Conservation (phyloP, 1,284 basidiomycete species). For the Ganoderma sinense region DNA sequence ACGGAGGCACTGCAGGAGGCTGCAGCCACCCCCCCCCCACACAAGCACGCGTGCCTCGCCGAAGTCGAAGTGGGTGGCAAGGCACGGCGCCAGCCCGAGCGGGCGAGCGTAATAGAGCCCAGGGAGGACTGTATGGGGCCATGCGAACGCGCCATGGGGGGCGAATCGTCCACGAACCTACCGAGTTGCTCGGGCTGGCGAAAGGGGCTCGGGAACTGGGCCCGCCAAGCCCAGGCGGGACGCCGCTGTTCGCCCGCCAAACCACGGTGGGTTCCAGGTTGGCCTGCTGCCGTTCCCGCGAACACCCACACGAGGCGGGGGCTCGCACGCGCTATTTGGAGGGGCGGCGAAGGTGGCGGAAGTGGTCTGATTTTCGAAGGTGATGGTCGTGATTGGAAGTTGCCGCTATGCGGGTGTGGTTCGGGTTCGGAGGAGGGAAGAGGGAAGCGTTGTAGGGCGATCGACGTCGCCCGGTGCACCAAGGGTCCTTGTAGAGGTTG, state of each 20-base stretch:
- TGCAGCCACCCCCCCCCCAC: not conserved
- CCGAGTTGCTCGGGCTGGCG: not conserved
- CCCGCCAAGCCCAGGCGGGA: not conserved
- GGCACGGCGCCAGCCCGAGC: not conserved
- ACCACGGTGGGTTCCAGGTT: not conserved
- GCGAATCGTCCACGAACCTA: not conserved
- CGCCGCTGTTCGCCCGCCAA: slow-evolving; percentile 1
- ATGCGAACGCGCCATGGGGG: not conserved
- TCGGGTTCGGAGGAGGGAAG: not conserved
- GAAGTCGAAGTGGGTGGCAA: not conserved
- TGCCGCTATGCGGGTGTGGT: slow-evolving; percentile 5
- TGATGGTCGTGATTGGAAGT: slow-evolving; percentile 7
- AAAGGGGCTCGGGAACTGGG: not conserved
- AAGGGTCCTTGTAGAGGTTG: not conserved
- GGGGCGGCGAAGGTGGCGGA: not conserved
- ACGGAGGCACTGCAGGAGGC: not conserved
- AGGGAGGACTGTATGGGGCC: not conserved
- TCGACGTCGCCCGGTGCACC: not conserved
- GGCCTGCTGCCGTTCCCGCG: not conserved
- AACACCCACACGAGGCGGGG: not conserved
- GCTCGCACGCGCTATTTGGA: slow-evolving; percentile 10
- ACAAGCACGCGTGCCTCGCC: not conserved
- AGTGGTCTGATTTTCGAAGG: slow-evolving; percentile 5
- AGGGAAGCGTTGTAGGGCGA: not conserved
- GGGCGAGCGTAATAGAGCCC: too few species aligned